phyloP scores from a whole-genome alignment of 225 moss, liverwort and hornwort genomes.

The Marchantia paleacea region DNA sequence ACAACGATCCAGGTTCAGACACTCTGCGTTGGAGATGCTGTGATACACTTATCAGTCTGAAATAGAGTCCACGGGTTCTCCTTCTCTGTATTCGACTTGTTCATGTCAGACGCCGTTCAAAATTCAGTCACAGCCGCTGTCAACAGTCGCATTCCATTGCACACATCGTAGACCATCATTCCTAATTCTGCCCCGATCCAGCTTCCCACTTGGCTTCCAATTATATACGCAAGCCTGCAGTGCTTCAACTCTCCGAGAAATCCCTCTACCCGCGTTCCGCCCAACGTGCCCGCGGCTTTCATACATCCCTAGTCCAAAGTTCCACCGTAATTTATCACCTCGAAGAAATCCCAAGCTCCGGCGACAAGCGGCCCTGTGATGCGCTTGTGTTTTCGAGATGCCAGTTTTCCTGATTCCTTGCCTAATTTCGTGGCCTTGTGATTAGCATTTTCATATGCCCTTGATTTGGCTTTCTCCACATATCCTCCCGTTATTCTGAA shows the following conservation, averaged over 20 bases:
- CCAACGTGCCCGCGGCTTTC: constrained; percentile 59
- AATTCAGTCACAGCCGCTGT: constrained; percentile 49
- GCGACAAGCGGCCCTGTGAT: constrained; percentile 71
- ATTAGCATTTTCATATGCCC: constrained; percentile 60
- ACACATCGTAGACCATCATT: constrained; percentile 77
- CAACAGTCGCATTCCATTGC: constrained; percentile 63
- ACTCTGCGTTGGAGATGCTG: background rate
- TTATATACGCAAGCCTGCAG: constrained; percentile 40
- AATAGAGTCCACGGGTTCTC: constrained; percentile 9
- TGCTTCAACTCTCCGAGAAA: constrained; percentile 44
- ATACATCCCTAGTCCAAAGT: constrained; percentile 58
- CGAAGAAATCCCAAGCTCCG: constrained; percentile 80
- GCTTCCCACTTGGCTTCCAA: constrained; percentile 72
- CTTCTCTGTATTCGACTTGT: constrained; percentile 3
- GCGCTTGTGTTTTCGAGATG: constrained; percentile 57
- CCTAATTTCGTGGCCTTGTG: no score
- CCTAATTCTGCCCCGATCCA: constrained; percentile 85
- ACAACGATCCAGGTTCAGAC: background rate
- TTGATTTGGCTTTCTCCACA: constrained; percentile 64
- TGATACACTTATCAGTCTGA: constrained; percentile 1
- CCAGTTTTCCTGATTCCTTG: constrained; percentile 61
- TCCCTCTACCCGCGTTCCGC: constrained; percentile 72
- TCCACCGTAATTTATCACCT: constrained; percentile 90
- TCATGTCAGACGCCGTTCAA: constrained; percentile 40
- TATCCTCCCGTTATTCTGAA: constrained; percentile 66